A percentile compares a stretch with the other conserved stretches of the same genome.
These are phyloP conservation scores for Ganoderma lingzhi DNA, from an alignment of 1,284 basidiomycete species.

Conservation along the genomic window DNA sequence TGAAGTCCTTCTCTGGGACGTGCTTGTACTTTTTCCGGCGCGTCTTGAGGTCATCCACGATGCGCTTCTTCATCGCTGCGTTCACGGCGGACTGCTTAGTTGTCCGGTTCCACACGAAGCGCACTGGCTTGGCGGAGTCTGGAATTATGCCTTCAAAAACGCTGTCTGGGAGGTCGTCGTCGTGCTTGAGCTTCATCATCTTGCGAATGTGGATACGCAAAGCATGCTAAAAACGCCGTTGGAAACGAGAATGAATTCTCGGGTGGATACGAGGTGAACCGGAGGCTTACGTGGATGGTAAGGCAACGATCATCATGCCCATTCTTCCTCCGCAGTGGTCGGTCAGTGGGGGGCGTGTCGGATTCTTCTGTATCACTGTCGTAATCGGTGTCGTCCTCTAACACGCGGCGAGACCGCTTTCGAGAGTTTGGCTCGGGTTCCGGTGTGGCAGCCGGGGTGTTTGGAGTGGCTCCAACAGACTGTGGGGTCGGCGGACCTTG, in stretches of 20 bases:
- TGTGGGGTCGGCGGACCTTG: constrained; percentile 23
- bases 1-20: constrained; percentile 71
- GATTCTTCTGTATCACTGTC: constrained; percentile 44
- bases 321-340: constrained; percentile 55
- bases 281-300: constrained; percentile 64
- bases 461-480: constrained; percentile 15
- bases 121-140: constrained; percentile 57
- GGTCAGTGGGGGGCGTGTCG: constrained; percentile 41
- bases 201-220: constrained; percentile 69
- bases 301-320: constrained; percentile 69
- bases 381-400: constrained; percentile 35
- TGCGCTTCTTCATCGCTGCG: constrained; percentile 68
- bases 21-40: constrained; percentile 64
- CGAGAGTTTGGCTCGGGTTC: constrained; percentile 22
- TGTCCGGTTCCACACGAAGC: constrained; percentile 82
- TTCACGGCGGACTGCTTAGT: constrained; percentile 76
- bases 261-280: constrained; percentile 9
- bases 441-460: constrained; percentile 18
- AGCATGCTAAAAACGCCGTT: constrained; percentile 58
- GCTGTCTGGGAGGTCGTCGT: constrained; percentile 66
- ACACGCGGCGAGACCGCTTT: constrained; percentile 45
- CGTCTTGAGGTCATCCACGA: constrained; percentile 64
- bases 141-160: constrained; percentile 60
- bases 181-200: constrained; percentile 62
- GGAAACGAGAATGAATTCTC: neutral